These are phyloP conservation scores for Rhypophila decipiens DNA, from an alignment of 495 filamentous ascomycete species.

Conservation along the genomic window DNA sequence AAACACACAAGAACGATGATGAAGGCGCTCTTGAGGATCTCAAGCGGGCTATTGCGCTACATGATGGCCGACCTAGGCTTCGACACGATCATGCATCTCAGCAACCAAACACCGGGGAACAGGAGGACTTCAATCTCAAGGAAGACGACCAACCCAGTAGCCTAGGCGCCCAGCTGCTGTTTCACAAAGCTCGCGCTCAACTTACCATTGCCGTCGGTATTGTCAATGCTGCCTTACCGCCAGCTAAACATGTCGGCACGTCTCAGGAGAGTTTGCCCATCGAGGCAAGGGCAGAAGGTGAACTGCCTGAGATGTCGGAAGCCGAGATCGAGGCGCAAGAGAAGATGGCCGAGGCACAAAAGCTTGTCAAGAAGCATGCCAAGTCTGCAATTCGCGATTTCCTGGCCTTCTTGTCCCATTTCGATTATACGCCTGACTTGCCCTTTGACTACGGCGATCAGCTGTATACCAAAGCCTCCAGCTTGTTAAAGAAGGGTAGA, in stretches of 20 bases:
- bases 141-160: constrained; percentile 69
- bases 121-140: constrained; percentile 50
- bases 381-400: constrained; percentile 70
- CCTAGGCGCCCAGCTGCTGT: constrained; percentile 65
- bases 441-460: too few species aligned
- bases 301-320: constrained; percentile 8
- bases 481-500: too few species aligned
- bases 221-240: constrained; percentile 28
- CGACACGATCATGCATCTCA: too few species aligned
- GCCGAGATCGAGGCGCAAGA: constrained; percentile 37
- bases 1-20: constrained; percentile 69
- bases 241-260: too few species aligned
- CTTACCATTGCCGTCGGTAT: constrained; percentile 59
- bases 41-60: constrained; percentile 55
- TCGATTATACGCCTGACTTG: constrained; percentile 70
- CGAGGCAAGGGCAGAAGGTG: constrained; percentile 11
- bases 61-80: too few species aligned
- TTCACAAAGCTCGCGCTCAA: constrained; percentile 70
- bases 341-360: constrained; percentile 52
- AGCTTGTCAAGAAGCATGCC: constrained; percentile 60
- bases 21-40: constrained; percentile 61
- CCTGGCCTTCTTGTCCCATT: constrained; percentile 57
- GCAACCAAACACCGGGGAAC: constrained; percentile 31
- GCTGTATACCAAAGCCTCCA: too few species aligned
- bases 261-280: too few species aligned